phyloP scores from a whole-genome alignment of 75 land plant genomes.

The Selaginella moellendorffii region DNA sequence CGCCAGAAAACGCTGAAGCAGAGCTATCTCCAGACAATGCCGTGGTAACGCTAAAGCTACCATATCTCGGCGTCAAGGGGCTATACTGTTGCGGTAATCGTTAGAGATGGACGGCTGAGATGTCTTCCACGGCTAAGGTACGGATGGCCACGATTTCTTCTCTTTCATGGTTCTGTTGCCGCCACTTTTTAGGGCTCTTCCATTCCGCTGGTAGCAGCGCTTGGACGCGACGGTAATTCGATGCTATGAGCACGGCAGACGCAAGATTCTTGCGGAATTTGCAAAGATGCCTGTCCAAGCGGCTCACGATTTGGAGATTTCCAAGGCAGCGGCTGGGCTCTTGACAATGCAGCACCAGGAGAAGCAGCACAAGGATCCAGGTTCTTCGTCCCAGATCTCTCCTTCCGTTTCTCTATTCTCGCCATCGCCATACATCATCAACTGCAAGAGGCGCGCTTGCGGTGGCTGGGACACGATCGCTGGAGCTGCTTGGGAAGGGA shows the following conservation, averaged over 20 bases:
- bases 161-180: too few relatives aligned
- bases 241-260: background rate
- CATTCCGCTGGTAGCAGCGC: too few relatives aligned
- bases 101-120: too few relatives aligned
- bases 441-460: background rate
- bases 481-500: too few relatives aligned
- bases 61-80: background rate
- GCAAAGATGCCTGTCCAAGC: background rate
- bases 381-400: background rate
- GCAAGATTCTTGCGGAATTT: background rate
- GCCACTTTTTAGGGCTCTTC: too few relatives aligned
- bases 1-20: background rate
- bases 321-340: background rate
- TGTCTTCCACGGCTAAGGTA: too few relatives aligned
- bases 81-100: background rate
- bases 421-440: background rate
- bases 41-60: background rate
- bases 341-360: background rate
- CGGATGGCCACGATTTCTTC: too few relatives aligned
- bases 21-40: background rate
- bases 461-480: too few relatives aligned
- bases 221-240: too few relatives aligned
- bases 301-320: background rate
- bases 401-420: background rate
- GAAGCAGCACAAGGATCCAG: background rate